These are phyloP conservation scores for Tetrahymena thermophila DNA, from an alignment of 73 alveolate genomes.

Conservation along the genomic window DNA sequence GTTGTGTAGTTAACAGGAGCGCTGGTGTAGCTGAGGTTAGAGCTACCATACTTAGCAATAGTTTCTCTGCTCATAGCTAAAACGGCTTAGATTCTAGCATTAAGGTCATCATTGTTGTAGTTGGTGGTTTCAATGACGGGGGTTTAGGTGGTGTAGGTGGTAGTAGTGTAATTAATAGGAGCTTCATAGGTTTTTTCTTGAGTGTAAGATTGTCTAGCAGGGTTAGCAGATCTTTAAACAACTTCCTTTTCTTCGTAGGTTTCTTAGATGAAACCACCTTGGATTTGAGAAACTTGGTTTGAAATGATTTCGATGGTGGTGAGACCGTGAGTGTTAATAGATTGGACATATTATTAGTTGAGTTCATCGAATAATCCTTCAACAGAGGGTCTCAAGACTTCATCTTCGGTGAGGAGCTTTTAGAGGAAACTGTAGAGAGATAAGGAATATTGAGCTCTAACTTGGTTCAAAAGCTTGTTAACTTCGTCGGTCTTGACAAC, in stretches of 20 bases:
- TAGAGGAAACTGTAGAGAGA: neutral
- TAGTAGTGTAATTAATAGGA: neutral
- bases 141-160: neutral
- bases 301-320: neutral
- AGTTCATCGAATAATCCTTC: neutral
- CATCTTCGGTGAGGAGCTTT: neutral
- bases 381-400: neutral
- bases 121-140: conserved; percentile 1
- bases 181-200: neutral
- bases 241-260: neutral
- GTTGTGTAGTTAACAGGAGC: neutral
- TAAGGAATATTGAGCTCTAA: neutral
- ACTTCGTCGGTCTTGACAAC: neutral
- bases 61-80: neutral
- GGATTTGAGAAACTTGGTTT: neutral
- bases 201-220: neutral
- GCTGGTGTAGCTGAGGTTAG: neutral
- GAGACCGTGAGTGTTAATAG: neutral
- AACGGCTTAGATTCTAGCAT: neutral
- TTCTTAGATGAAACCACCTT: neutral
- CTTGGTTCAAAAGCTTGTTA: neutral
- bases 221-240: neutral
- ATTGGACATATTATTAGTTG: neutral
- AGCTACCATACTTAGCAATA: neutral
- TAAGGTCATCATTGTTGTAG: neutral